Conservation (phyloP, 352 stramenopile species). For the Pythium angustatum region DNA sequence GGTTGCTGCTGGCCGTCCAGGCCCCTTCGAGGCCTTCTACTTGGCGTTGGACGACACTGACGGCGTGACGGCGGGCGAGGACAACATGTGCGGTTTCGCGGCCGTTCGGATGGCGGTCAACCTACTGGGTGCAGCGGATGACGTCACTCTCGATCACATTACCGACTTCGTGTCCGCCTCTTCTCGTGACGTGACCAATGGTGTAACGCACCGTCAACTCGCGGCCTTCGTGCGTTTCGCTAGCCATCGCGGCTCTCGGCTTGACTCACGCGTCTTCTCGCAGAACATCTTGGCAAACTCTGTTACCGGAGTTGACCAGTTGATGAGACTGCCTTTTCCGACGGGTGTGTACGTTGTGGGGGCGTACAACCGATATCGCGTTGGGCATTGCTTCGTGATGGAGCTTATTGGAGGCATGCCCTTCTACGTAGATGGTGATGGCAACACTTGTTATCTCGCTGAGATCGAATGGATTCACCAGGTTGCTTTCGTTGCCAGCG, state of each 20-base stretch:
- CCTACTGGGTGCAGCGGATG: not conserved
- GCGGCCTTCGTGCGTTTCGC: not conserved
- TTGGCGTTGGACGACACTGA: not conserved
- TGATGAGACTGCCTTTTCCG: not conserved
- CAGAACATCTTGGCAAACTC: not conserved
- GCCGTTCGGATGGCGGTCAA: not conserved
- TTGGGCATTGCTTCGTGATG: not conserved
- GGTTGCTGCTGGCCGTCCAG: constrained; percentile 9
- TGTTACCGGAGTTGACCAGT: not conserved
- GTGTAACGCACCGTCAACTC: not conserved
- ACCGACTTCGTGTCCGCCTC: not conserved
- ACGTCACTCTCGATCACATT: not conserved
- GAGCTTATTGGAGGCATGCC: constrained; percentile 2
- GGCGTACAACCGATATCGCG: constrained; percentile 3
- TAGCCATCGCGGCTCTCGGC: not conserved
- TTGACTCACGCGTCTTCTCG: not conserved
- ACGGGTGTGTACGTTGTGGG: not conserved
- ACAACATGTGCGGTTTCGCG: constrained; percentile 7
- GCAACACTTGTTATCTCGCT: not conserved
- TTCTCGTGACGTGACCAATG: not conserved
- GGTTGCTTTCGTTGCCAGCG: constrained; percentile 1
- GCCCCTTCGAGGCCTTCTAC: constrained; percentile 1
- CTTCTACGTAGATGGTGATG: constrained; percentile 5
- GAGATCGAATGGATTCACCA: constrained; percentile 3
- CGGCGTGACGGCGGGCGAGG: not conserved